Base-by-base conservation (phyloP, 352 stramenopile species). In the Phytophthora constricta region DNA sequence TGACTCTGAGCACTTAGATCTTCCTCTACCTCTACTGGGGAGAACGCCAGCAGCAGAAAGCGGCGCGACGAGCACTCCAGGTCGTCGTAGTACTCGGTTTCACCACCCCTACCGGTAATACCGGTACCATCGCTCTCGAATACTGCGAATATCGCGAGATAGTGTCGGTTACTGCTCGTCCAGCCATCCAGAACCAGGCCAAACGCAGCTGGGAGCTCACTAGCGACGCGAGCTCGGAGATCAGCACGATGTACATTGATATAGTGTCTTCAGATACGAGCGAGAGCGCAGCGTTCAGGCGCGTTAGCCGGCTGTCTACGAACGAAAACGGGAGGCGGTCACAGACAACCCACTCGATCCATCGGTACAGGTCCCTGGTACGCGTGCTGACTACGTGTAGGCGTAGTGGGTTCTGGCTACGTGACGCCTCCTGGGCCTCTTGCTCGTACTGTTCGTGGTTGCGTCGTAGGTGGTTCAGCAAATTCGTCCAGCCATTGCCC, bases 401-500 rank as follows among this genome's bases (percentile, higher is more conserved):
- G 17, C 14, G 2, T 1, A 45, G 31, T 10, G 49, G 28, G 20
- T 56, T 56, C 10, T 56, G 27, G n/a, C 28, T 16, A 16, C 49
- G 49, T 46, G 22, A 20, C 5, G 58, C 58, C 14, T 66, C 58
- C 14, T 48, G 37, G 20, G 60, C 60, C 16, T 22, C 50, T 50
- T 47, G 26, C 28, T 61, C 37, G 26, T 49, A 59, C 48, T 59
- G 37, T 4, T 26, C 16, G 45, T 68, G 60, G 41, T 56, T 41
- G 41, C 50, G 41, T 26, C 50, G 26, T 23, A 68, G 51, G 33
- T 68, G 60, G 41, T 56, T 55, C 4, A 68, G 39, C 28, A 68
- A 41, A 22, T 65, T 68, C 19, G 58, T 63, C 50, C 63, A 72
- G 43, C 50, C 53, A 31, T 65, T 64, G 25, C 47, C 59, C 9